Conservation (phyloP, 768 basidiomycete genomes). For the Pseudohyphozyma bogoriensis region DNA sequence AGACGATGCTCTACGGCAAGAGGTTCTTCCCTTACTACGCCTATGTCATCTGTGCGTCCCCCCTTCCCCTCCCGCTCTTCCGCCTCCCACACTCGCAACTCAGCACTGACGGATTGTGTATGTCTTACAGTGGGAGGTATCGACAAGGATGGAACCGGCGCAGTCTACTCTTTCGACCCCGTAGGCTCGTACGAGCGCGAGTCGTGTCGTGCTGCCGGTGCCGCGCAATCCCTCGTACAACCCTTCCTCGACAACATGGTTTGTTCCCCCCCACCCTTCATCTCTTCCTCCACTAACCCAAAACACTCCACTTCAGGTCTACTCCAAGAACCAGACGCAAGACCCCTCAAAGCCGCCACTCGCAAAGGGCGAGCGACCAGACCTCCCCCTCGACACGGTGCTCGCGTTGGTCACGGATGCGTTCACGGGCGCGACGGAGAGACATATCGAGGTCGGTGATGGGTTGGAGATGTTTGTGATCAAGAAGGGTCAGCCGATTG, state of each 20-base stretch:
- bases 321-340: conserved; percentile 89
- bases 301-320: conserved; percentile 59
- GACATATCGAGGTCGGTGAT: conserved; percentile 98
- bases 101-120: not conserved
- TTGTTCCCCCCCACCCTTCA: conserved; percentile 36
- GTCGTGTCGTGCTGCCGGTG: conserved; percentile 89
- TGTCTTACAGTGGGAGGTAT: conserved; percentile 30
- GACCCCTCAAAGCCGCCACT: conserved; percentile 56
- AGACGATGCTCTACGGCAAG: conserved; percentile 92
- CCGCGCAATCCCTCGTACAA: conserved; percentile 86
- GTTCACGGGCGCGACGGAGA: conserved; percentile 92
- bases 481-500: conserved; percentile 10
- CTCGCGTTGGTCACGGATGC: conserved; percentile 84
- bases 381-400: conserved; percentile 70
- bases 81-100: not conserved
- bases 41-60: conserved; percentile 50
- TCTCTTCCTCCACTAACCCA: conserved; percentile 25
- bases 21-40: conserved; percentile 99
- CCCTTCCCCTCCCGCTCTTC: not conserved
- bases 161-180: conserved; percentile 99
- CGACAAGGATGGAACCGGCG: conserved; percentile 54
- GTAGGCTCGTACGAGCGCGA: conserved; percentile 97
- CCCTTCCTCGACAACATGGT: conserved; percentile 99
- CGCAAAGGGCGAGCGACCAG: conserved; percentile 45
- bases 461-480: conserved; percentile 53